Conservation (phyloP, 1,139 yeast species). For the Kodamaea suecica region DNA sequence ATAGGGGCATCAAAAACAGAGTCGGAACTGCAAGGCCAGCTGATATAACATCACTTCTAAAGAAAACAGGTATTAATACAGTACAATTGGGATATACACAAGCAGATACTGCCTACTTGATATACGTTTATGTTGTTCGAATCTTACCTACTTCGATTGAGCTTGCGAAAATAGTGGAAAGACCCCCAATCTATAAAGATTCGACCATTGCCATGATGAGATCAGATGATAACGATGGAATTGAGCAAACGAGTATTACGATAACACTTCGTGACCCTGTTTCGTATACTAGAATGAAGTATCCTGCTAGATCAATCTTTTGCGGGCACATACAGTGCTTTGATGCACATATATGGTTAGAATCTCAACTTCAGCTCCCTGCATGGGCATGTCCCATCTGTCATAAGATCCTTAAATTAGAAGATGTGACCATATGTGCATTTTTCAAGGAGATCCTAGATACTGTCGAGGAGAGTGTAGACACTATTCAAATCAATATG, state of each 20-base stretch:
- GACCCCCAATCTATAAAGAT: slow-evolving; percentile 46
- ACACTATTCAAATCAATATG: slow-evolving; percentile 49
- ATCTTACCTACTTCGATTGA: slow-evolving; percentile 37
- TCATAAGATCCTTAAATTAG: slow-evolving; percentile 36
- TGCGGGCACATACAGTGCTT: slow-evolving; percentile 74
- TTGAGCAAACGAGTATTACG: slow-evolving; percentile 57
- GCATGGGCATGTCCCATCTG: slow-evolving; percentile 74
- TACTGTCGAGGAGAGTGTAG: slow-evolving; percentile 44
- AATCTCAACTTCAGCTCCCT: slow-evolving; percentile 59
- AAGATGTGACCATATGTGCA: slow-evolving; percentile 60
- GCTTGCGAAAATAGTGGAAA: slow-evolving; percentile 24
- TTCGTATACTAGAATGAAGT: slow-evolving; percentile 55
- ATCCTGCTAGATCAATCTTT: slow-evolving; percentile 55
- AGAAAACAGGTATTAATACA: slow-evolving; percentile 28
- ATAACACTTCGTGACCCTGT: slow-evolving; percentile 64
- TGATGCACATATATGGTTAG: slow-evolving; percentile 59
- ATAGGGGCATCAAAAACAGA: slow-evolving; percentile 58
- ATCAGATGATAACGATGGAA: slow-evolving; percentile 43
- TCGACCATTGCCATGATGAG: slow-evolving; percentile 45
- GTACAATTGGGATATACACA: slow-evolving; percentile 54
- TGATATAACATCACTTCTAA: slow-evolving; percentile 50
- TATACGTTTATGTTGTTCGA: slow-evolving; percentile 55
- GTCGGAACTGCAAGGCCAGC: slow-evolving; percentile 68
- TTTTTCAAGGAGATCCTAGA: slow-evolving; percentile 52
- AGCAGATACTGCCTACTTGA: slow-evolving; percentile 40